Evolutionary conservation across 2,329 filamentous ascomycete species (phyloP).

Genomic region (Scleromitrula shiraiana): DNA sequence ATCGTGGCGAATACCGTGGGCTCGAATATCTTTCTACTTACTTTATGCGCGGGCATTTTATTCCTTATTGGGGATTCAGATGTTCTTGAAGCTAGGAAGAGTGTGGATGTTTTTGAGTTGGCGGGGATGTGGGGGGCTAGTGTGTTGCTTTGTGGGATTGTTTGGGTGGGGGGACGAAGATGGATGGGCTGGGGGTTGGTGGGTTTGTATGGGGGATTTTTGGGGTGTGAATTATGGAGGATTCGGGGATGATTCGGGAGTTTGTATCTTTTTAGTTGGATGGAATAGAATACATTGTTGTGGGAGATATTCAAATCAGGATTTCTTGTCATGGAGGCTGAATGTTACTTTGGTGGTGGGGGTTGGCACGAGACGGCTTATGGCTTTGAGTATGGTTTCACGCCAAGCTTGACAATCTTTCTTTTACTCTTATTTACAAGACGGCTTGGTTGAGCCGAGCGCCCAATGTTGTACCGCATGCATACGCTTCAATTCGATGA

Average conservation of each 20-base stretch:
- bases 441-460: neutral
- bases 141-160: constrained; percentile 25
- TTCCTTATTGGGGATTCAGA: constrained; percentile 23
- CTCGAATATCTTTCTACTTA: constrained; percentile 47
- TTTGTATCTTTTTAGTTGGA: too few species aligned
- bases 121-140: constrained; percentile 25
- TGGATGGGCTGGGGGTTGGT: constrained; percentile 30
- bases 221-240: constrained; percentile 13
- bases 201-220: constrained; percentile 28
- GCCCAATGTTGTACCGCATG: neutral
- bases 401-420: too few species aligned
- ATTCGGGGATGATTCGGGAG: neutral
- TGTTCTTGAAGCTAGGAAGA: neutral
- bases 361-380: neutral
- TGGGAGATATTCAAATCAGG: too few species aligned
- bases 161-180: constrained; percentile 27
- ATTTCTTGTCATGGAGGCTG: too few species aligned
- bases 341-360: too few species aligned
- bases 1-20: constrained; percentile 45
- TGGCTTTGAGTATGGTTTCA: too few species aligned
- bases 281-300: too few species aligned
- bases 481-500: too few species aligned
- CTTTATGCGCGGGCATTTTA: constrained; percentile 39
- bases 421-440: too few species aligned
- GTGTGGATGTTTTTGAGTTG: constrained; percentile 27